These are phyloP conservation scores for Pseudocercospora musae DNA, from an alignment of 2,329 filamentous ascomycete genomes.

Conservation along the genomic window DNA sequence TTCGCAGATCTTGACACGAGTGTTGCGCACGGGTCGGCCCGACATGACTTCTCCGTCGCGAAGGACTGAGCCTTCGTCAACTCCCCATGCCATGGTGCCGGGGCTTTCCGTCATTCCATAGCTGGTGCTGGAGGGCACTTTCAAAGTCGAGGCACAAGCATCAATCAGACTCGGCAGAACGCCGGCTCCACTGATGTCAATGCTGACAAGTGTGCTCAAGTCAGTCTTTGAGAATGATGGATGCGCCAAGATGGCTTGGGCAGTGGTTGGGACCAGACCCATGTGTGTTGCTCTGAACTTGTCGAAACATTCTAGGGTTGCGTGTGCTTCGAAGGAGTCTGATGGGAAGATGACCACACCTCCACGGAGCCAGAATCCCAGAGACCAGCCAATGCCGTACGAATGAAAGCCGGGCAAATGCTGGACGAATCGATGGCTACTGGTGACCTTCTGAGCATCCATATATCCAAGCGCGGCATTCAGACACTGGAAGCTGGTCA, in stretches of 20 bases:
- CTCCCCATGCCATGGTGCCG: slow-evolving; percentile 42
- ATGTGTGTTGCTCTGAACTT: slow-evolving; percentile 34
- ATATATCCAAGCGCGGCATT: slow-evolving; percentile 37
- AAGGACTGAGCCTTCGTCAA: slow-evolving; percentile 32
- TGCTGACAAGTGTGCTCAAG: slow-evolving; percentile 31
- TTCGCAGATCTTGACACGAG: slow-evolving; percentile 36
- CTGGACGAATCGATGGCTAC: slow-evolving; percentile 30
- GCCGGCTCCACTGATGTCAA: slow-evolving; percentile 37
- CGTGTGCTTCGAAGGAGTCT: slow-evolving; percentile 32
- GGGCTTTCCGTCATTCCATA: slow-evolving; percentile 50
- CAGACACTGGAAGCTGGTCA: slow-evolving; percentile 38
- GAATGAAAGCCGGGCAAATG: slow-evolving; percentile 35
- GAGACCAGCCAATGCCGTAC: slow-evolving; percentile 32
- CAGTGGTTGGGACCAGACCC: slow-evolving; percentile 35
- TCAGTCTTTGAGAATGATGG: slow-evolving; percentile 30
- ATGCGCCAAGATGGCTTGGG: slow-evolving; percentile 33
- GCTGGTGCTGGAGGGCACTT: slow-evolving; percentile 31
- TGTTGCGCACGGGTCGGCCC: slow-evolving; percentile 43
- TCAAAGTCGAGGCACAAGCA: slow-evolving; percentile 28
- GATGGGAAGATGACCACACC: slow-evolving; percentile 32
- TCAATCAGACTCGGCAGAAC: slow-evolving; percentile 36
- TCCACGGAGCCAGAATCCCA: slow-evolving; percentile 31
- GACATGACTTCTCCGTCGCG: slow-evolving; percentile 40
- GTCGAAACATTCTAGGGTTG: slow-evolving; percentile 35
- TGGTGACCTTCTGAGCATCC: slow-evolving; percentile 29